A percentile compares a stretch with the other conserved stretches of the same genome.
phyloP scores from a whole-genome alignment of 768 basidiomycete genomes.

The Amanita jacksonii region DNA sequence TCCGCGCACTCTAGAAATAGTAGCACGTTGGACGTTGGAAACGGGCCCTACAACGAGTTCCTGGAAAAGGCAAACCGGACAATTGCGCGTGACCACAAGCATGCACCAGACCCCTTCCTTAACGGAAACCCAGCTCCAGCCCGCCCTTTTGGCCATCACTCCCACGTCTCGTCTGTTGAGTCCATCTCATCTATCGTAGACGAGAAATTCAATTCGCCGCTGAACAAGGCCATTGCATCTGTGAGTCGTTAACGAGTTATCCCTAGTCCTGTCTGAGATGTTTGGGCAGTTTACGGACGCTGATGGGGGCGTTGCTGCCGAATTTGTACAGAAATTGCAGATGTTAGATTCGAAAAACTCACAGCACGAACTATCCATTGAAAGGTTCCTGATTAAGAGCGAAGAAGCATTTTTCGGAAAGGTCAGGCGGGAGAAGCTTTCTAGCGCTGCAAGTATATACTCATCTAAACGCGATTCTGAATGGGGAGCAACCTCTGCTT shows the following conservation, averaged over 20 bases:
- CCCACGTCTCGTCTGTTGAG: conserved; percentile 77
- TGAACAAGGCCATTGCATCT: conserved; percentile 89
- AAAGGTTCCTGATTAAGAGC: conserved; percentile 82
- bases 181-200: conserved; percentile 88
- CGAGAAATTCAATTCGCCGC: conserved; percentile 81
- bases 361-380: conserved; percentile 85
- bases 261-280: neutral
- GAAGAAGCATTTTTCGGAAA: conserved; percentile 91
- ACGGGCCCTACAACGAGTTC: conserved; percentile 60
- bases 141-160: conserved; percentile 74
- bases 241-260: conserved; percentile 29
- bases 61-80: conserved; percentile 76
- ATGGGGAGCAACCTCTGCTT: conserved; percentile 66
- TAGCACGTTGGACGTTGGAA: conserved; percentile 19
- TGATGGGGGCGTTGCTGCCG: conserved; percentile 84
- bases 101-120: conserved; percentile 82
- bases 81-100: conserved; percentile 70
- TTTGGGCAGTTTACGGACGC: conserved; percentile 74
- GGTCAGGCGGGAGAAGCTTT: conserved; percentile 81
- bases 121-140: conserved; percentile 50
- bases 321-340: conserved; percentile 83
- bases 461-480: conserved; percentile 75
- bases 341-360: conserved; percentile 77
- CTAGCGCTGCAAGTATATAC: conserved; percentile 68
- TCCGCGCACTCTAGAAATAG: conserved; percentile 23